A percentile compares a stretch with the other conserved stretches of the same genome.
Conservation (phyloP, 441 rosid species). For the Oxalis stricta region DNA sequence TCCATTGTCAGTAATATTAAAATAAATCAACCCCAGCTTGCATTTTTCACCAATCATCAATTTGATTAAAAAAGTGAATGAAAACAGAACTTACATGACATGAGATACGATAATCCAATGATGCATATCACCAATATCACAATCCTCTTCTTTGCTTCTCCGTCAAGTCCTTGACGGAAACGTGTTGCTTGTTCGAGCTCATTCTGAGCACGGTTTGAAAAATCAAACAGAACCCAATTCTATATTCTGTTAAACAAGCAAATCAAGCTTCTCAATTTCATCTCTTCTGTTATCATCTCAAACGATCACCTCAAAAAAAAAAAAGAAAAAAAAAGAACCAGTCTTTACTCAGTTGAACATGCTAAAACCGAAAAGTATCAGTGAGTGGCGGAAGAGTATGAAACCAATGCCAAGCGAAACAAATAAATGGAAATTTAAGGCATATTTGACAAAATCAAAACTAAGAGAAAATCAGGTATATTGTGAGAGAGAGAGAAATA, state of each 20-base stretch:
- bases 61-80: not conserved
- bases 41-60: conserved; percentile 2
- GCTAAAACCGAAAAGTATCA: too few species aligned
- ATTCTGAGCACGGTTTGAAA: conserved; percentile 18
- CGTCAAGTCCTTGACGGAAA: conserved; percentile 53
- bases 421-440: too few species aligned
- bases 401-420: too few species aligned
- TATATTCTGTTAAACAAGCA: too few species aligned
- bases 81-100: conserved; percentile 57
- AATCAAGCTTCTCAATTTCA: conserved; percentile 3
- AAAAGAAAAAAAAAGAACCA: too few species aligned
- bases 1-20: not conserved
- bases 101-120: conserved; percentile 80
- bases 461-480: too few species aligned
- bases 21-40: not conserved
- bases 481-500: too few species aligned
- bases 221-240: not conserved
- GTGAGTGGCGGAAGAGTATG: too few species aligned
- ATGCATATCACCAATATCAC: conserved; percentile 79
- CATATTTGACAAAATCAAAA: too few species aligned
- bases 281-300: too few species aligned
- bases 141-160: conserved; percentile 95
- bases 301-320: too few species aligned
- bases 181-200: conserved; percentile 61
- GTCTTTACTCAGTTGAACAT: too few species aligned